Evolutionary conservation across 78 protist species (phyloP), one percentile per base, ranked within the genome.

Genomic region (Dictyostelium firmibasis): DNA sequence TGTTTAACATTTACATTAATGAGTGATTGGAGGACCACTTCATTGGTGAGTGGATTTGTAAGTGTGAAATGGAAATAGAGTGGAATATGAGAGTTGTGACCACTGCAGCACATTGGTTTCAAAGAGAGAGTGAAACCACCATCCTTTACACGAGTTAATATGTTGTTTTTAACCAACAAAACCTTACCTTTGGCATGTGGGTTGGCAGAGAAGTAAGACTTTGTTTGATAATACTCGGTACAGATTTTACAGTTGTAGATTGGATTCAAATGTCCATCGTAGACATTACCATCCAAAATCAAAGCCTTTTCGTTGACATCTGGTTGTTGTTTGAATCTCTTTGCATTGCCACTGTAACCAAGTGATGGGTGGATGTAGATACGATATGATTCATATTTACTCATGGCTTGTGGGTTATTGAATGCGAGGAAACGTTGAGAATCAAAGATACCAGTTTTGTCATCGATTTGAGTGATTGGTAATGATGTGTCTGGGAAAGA

Each of bases 91-190:
- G 86, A 60, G 70, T 88, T 88, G 16, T 88, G 93, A 64, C 93
- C 93, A 79, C 82, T 64, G 81, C 93, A 88, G 53, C 93, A 88
- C 93, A 88, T 88, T 77, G 93, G 93, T 67, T 88, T 88, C 14
- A 88, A 41, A 1, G 72, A 67, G 20, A 88, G 57, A 38, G 62
- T 31, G 93, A 88, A 88, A 18, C 83, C 69, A 23, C 93, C 93
- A 79, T 88, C 93, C 53, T 88, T 77, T 18, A 88, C 85, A 14
- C 86, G 69, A n/a, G 93, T 88, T 36, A 88, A 64, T 14, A 88
- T 77, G 14, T 88, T 88, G 20, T 88, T 88, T 76, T 88, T 88
- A n/a, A 88, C 84, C 41, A 88, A 47, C 3, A 88, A n/a, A 29
- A 88, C 86, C 27, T 88, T 88, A 13, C 93, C 93, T 25, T 88